Conservation (phyloP, 148 eudicot species). For the Silene latifolia region DNA sequence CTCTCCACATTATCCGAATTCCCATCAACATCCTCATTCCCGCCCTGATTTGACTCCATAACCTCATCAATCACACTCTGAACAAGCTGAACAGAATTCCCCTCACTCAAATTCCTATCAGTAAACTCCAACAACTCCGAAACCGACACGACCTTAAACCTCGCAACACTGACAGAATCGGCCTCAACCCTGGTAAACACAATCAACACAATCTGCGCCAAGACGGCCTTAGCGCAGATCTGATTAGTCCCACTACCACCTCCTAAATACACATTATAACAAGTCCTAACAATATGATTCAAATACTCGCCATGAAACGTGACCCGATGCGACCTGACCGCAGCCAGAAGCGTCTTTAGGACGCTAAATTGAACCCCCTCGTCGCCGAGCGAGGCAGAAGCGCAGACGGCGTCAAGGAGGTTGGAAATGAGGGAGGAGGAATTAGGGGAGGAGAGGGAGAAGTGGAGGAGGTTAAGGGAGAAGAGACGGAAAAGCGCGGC, state of each 20-base stretch:
- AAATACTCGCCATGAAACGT: slow-evolving; percentile 68
- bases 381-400: slow-evolving; percentile 49
- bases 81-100: slow-evolving; percentile 71
- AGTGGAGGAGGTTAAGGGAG: slow-evolving; percentile 46
- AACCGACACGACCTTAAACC: slow-evolving; percentile 48
- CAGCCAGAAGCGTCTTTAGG: slow-evolving; percentile 62
- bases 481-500: slow-evolving; percentile 60
- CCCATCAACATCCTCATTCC: slow-evolving; percentile 1
- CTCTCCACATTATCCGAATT: slow-evolving; percentile 17
- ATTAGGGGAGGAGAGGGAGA: not conserved
- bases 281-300: slow-evolving; percentile 62
- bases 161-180: slow-evolving; percentile 41
- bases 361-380: slow-evolving; percentile 62
- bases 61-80: slow-evolving; percentile 70
- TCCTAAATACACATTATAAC: slow-evolving; percentile 84
- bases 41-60: slow-evolving; percentile 52
- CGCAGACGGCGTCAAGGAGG: slow-evolving; percentile 59
- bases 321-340: slow-evolving; percentile 56
- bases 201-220: slow-evolving; percentile 85
- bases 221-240: slow-evolving; percentile 89
- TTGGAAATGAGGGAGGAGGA: slow-evolving; percentile 22
- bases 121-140: slow-evolving; percentile 73
- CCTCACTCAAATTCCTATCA: slow-evolving; percentile 89
- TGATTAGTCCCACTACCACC: slow-evolving; percentile 85
- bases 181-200: slow-evolving; percentile 68